A percentile compares a stretch with the other conserved stretches of the same genome.
These are phyloP conservation scores for Penicillium diatomitis DNA, from an alignment of 495 filamentous ascomycete species.

Conservation along the genomic window DNA sequence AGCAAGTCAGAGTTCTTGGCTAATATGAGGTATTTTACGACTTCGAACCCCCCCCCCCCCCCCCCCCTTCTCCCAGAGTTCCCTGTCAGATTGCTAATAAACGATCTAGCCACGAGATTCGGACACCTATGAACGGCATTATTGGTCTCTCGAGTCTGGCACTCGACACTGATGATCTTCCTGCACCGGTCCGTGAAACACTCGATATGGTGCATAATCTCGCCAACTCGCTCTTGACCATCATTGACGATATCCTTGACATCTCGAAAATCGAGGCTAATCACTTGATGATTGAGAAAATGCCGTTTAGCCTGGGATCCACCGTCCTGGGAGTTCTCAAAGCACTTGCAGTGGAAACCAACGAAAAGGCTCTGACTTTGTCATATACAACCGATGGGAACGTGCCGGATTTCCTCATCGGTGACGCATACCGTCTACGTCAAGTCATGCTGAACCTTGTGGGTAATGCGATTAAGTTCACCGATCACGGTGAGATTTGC, in stretches of 20 bases:
- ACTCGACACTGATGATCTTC: slow-evolving; percentile 54
- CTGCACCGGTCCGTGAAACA: slow-evolving; percentile 75
- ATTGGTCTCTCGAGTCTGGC: slow-evolving; percentile 71
- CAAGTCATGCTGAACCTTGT: slow-evolving; percentile 77
- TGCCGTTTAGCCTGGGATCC: slow-evolving; percentile 47
- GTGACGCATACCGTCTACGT: slow-evolving; percentile 67
- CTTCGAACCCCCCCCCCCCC: not conserved
- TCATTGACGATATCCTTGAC: slow-evolving; percentile 82
- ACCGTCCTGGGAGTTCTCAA: slow-evolving; percentile 46
- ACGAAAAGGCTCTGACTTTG: slow-evolving; percentile 61
- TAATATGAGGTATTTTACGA: slow-evolving; percentile 70
- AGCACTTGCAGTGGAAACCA: slow-evolving; percentile 74
- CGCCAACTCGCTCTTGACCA: slow-evolving; percentile 64
- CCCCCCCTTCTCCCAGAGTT: not conserved
- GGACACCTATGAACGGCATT: slow-evolving; percentile 66
- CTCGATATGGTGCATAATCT: slow-evolving; percentile 89
- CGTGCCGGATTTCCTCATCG: slow-evolving; percentile 33
- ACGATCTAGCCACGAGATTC: slow-evolving; percentile 57
- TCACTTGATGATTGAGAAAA: slow-evolving; percentile 71
- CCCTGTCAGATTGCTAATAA: not conserved
- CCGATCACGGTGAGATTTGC: slow-evolving; percentile 58
- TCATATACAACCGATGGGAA: slow-evolving; percentile 43
- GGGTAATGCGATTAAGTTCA: slow-evolving; percentile 82
- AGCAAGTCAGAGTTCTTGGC: slow-evolving; percentile 56
- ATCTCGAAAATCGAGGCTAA: slow-evolving; percentile 71